A percentile compares a stretch with the other conserved stretches of the same genome.
phyloP scores from a whole-genome alignment of 2,329 filamentous ascomycete genomes.

The Colletotrichum neosansevieriae region DNA sequence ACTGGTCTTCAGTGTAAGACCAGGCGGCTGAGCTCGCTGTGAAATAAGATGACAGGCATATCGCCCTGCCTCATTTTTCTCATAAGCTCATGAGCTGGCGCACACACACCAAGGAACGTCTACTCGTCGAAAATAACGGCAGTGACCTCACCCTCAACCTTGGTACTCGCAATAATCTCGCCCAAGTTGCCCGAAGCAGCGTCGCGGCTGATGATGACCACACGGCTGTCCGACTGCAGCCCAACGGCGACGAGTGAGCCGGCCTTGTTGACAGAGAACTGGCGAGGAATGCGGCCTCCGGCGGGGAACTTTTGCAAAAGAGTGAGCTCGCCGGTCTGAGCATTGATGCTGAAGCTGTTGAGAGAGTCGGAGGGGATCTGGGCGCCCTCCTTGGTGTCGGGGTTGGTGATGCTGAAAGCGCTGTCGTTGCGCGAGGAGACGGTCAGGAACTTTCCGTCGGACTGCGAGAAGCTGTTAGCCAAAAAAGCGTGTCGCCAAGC shows the following conservation, averaged over 20 bases:
- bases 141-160: constrained; percentile 59
- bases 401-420: constrained; percentile 62
- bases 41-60: too few species aligned
- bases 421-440: constrained; percentile 76
- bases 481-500: background rate
- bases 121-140: constrained; percentile 62
- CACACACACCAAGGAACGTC: background rate
- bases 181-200: constrained; percentile 68
- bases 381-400: constrained; percentile 50
- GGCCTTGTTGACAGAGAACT: constrained; percentile 74
- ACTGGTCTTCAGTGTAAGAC: too few species aligned
- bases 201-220: constrained; percentile 73
- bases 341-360: constrained; percentile 70
- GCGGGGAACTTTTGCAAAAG: constrained; percentile 70
- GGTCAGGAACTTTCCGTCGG: constrained; percentile 72
- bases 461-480: constrained; percentile 51
- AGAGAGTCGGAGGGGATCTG: constrained; percentile 71
- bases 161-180: constrained; percentile 56
- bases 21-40: too few species aligned
- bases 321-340: constrained; percentile 64
- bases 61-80: too few species aligned
- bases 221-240: constrained; percentile 70
- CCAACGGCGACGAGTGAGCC: constrained; percentile 75
- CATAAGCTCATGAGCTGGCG: too few species aligned
- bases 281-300: constrained; percentile 74